Evolutionary conservation across 2,329 filamentous ascomycete genomes (phyloP).

Genomic region (Aspergillus carbonarius): DNA sequence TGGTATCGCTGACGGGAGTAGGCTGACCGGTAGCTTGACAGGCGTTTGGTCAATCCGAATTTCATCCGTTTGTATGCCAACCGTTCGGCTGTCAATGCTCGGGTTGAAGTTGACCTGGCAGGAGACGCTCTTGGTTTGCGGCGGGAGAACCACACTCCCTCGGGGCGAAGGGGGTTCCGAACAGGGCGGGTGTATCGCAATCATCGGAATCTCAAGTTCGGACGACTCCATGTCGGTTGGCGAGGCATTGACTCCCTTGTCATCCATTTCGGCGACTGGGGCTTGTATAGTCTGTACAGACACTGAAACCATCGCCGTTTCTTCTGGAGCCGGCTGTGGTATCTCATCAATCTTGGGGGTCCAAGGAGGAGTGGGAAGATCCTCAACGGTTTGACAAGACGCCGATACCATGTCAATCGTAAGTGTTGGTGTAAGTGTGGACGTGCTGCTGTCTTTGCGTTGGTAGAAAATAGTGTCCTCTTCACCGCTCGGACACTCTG

Average conservation of each 20-base stretch:
- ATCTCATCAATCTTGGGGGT: constrained; percentile 32
- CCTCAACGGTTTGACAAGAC: constrained; percentile 44
- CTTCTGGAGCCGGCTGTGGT: constrained; percentile 11
- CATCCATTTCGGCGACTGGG: constrained; percentile 14
- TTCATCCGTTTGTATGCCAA: constrained; percentile 80
- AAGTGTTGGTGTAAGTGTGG: constrained; percentile 31
- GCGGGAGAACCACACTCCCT: constrained; percentile 72
- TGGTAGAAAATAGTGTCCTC: constrained; percentile 9
- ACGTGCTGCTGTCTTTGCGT: constrained; percentile 31
- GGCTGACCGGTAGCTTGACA: constrained; percentile 70
- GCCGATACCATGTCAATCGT: constrained; percentile 41
- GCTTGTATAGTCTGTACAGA: constrained; percentile 39
- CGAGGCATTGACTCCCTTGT: constrained; percentile 14
- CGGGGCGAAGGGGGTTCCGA: constrained; percentile 79
- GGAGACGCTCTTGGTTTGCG: constrained; percentile 75
- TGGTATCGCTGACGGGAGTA: constrained; percentile 75
- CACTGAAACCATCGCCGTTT: constrained; percentile 25
- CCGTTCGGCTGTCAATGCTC: constrained; percentile 50
- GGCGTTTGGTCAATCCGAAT: constrained; percentile 80
- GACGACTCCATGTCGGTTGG: constrained; percentile 14
- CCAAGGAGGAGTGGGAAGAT: constrained; percentile 37
- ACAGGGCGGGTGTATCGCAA: constrained; percentile 84
- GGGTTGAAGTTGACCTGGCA: constrained; percentile 70
- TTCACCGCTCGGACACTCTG: not conserved
- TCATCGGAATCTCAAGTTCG: constrained; percentile 68